Percentiles rank a stretch among this genome's conserved stretches.
phyloP scores from a whole-genome alignment of 306 rosid species.

The Styphnolobium japonicum region DNA sequence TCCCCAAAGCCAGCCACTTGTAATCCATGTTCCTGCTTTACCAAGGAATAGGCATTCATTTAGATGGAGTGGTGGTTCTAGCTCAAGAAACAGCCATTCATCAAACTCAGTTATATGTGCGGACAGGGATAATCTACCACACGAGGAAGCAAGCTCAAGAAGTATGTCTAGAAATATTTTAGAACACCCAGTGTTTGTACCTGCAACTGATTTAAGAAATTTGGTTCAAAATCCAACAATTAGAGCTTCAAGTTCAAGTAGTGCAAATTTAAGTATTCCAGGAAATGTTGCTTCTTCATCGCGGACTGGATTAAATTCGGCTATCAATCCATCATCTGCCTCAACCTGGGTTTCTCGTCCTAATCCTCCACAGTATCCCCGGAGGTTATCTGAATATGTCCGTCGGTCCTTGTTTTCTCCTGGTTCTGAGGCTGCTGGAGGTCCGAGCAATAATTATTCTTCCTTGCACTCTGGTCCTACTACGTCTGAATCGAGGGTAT shows the following conservation, averaged over 20 bases:
- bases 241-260: conserved; percentile 44
- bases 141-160: conserved; percentile 56
- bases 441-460: conserved; percentile 42
- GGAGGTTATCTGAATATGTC: conserved; percentile 71
- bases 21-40: conserved; percentile 57
- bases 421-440: conserved; percentile 56
- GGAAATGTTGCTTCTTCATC: conserved; percentile 67
- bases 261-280: conserved; percentile 45
- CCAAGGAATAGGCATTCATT: conserved; percentile 60
- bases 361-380: conserved; percentile 55
- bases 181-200: conserved; percentile 62
- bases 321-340: conserved; percentile 51
- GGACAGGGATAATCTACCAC: conserved; percentile 48
- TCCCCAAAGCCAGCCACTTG: conserved; percentile 58
- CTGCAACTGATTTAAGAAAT: conserved; percentile 66
- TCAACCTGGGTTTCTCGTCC: conserved; percentile 57
- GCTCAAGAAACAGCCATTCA: conserved; percentile 51
- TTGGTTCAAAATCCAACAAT: conserved; percentile 44
- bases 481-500: conserved; percentile 47
- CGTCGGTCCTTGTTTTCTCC: conserved; percentile 69
- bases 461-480: conserved; percentile 53
- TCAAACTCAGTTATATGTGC: conserved; percentile 45
- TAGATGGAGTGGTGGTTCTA: conserved; percentile 71
- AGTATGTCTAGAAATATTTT: conserved; percentile 50
- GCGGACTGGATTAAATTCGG: conserved; percentile 46